Base-by-base conservation (phyloP, 805 yeast species). In the Saccharomycopsis sp. region DNA sequence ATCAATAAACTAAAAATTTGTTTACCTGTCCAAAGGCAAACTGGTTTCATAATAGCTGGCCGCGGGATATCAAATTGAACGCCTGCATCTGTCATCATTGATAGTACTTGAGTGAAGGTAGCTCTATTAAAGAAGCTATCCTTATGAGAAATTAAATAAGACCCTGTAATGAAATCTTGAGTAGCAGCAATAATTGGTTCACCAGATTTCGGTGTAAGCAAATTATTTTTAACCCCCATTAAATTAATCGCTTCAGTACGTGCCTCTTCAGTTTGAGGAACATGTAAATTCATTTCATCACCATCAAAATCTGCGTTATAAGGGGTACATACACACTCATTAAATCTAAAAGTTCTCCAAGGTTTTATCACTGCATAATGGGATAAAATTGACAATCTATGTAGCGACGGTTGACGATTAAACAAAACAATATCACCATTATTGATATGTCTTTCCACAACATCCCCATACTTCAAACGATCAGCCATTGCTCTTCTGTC, bases 101-200 rank as follows among this genome's bases (percentile, higher is more conserved):
- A 74, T 51, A 90, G 70, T 36, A 93, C 58, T 63, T 87, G 95
- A 3, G 82, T 78, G 45, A 93, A 77, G 6, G 85, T 70, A 1
- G 90, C 93, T 53, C 96, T 74, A 64, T 89, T 95, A 59, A 77
- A 90, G 62, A 93, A 93, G 1, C 95, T 75, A 62, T 94, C 97
- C 64, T 93, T 94, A 56, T 85, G 87, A 1, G 97, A 84, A 34
- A 93, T 85, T 58, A 93, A 70, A 61, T 81, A 93, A 0, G 97
- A 87, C 16, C 97, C 98, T 4, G 97, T 89, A 57, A 93, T 93
- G 70, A 93, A 93, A 77, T 93, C 99, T 70, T 93, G 99, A 1
- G 98, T 93, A 6, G 99, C 99, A 0, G 98, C 99, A 72, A 93
- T 93, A 56, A 93, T 93, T 0, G 99, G 99, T 59, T 94, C 98